Base-by-base conservation (phyloP, 495 filamentous ascomycete species). In the Hypoxylon subgilvum region DNA sequence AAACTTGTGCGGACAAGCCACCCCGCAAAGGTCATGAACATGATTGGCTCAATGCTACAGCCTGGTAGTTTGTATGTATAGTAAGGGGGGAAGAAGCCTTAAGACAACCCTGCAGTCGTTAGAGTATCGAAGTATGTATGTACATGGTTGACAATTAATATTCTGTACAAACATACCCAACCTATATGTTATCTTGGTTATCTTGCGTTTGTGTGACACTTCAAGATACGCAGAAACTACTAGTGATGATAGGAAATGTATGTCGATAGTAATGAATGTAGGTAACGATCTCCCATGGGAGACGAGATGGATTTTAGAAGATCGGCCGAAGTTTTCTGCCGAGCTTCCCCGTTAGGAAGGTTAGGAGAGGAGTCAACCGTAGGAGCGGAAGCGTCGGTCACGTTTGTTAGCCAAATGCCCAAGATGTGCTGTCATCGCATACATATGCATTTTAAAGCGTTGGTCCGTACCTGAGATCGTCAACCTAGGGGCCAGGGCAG, bases 351-450 rank as follows among this genome's bases (percentile, higher is more conserved):
- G 23, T 55, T 53, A 25, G 54, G 61, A 58, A 64, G 45, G 31
- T 22, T 55, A 55, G 44, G 50, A 54, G 49, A 49, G 25, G 28
- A 40, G 38, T 25, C n/a, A 49, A 48, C 54, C 48, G 53, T 36
- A 35, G 42, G 42, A 44, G 50, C 43, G 60, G 60, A 57, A 35
- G 60, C 50, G 38, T 58, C 60, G 53, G 60, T 50, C 47, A 28
- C 42, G 42, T 57, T 23, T 53, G 38, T 46, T 22, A 53, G 44
- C 47, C 39, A 38, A 56, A 57, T 41, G 25, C 43, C 36, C 23
- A 58, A 43, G 50, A 45, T 59, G 61, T 38, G 61, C 51, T 64
- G 61, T 64, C 54, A 55, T 51, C 61, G 54, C 61, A 64, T 57
- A 45, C 61, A 64, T 57, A 45, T 58, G 44, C 48, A 62, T 47